These are phyloP conservation scores for Boletellus dicymbophilus DNA, from an alignment of 1,284 basidiomycete species.

Conservation along the genomic window DNA sequence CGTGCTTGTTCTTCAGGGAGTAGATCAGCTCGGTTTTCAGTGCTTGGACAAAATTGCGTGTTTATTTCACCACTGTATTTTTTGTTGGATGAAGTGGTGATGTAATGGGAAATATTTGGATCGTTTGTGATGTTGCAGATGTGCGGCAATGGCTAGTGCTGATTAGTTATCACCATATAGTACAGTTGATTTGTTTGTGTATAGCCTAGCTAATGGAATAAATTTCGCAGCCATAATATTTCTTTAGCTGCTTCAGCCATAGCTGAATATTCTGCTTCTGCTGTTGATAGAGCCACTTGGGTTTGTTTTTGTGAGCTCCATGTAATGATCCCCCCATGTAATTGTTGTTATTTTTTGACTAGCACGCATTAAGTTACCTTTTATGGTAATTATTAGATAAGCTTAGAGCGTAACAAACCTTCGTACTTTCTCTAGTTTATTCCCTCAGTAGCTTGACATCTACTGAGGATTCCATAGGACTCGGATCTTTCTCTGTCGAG, in stretches of 20 bases:
- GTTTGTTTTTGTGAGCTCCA: not conserved
- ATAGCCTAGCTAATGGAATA: not conserved
- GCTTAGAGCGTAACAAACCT: too few relatives aligned
- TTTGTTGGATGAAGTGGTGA: too few relatives aligned
- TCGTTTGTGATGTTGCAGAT: not conserved
- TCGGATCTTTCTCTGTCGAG: too few relatives aligned
- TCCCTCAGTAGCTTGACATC: too few relatives aligned
- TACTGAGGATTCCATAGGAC: too few relatives aligned
- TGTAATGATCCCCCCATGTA: too few relatives aligned
- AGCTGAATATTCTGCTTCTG: not conserved
- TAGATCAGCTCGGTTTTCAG: not conserved
- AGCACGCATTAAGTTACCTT: too few relatives aligned
- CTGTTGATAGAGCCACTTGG: not conserved
- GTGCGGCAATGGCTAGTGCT: not conserved
- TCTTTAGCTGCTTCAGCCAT: not conserved
- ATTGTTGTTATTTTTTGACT: too few relatives aligned
- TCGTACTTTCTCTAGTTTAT: too few relatives aligned
- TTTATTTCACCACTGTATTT: not conserved
- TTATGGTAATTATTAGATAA: too few relatives aligned
- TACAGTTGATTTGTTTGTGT: not conserved
- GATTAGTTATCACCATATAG: not conserved
- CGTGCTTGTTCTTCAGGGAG: too few relatives aligned
- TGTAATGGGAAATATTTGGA: not conserved
- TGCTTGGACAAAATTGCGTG: not conserved
- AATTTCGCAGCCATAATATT: not conserved